Evolutionary conservation across 108 stramenopile genomes (phyloP).

Genomic region (Phaeodactylum tricornutum): DNA sequence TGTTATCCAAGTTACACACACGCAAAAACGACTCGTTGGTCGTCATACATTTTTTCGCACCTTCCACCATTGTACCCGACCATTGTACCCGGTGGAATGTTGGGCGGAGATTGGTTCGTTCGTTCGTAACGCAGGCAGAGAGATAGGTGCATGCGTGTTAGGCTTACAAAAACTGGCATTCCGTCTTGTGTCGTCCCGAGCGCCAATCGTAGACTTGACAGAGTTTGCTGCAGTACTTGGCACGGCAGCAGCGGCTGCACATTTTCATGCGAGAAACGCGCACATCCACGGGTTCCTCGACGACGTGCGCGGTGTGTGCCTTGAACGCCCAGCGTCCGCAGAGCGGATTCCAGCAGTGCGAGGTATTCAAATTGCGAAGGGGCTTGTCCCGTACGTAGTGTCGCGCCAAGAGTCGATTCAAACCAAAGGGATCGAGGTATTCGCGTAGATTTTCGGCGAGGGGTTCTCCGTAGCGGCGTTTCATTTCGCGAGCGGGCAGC

Average conservation of each 20-base stretch:
- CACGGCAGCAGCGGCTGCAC: constrained; percentile 79
- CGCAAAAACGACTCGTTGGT: no score
- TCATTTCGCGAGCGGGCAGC: constrained; percentile 55
- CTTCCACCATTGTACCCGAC: no score
- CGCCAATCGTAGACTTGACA: constrained; percentile 90
- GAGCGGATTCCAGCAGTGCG: constrained; percentile 84
- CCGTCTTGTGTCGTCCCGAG: constrained; percentile 80
- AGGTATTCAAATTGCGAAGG: constrained; percentile 48
- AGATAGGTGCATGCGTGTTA: no score
- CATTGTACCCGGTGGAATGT: no score
- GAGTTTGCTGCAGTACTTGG: constrained; percentile 83
- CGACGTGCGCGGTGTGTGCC: constrained; percentile 15
- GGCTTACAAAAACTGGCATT: constrained; percentile 69
- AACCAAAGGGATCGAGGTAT: constrained; percentile 60
- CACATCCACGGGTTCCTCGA: constrained; percentile 7
- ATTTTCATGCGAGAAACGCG: constrained; percentile 85
- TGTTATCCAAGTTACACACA: no score
- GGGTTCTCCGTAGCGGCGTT: constrained; percentile 58
- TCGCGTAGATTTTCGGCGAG: constrained; percentile 42
- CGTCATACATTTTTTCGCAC: no score
- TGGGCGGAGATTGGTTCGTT: no score
- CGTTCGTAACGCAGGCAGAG: no score
- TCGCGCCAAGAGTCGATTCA: constrained; percentile 50
- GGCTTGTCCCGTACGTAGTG: constrained; percentile 52
- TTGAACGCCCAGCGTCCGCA: constrained; percentile 85